A percentile compares a stretch with the other conserved stretches of the same genome.
These are phyloP conservation scores for Barnettozyma vustinii DNA, from an alignment of 805 yeast species.

Conservation along the genomic window DNA sequence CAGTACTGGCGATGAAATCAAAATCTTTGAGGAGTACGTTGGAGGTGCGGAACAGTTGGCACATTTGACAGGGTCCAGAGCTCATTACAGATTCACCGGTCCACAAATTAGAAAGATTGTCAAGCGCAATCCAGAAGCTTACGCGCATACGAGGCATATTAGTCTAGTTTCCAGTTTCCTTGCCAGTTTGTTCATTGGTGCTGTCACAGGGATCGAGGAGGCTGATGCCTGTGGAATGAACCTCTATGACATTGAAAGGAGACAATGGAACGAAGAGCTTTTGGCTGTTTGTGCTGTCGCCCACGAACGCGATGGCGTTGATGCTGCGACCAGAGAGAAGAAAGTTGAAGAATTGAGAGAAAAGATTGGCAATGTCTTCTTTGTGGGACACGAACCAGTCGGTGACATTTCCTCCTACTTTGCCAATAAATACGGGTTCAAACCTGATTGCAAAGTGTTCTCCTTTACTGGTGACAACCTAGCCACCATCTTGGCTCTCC, in stretches of 20 bases:
- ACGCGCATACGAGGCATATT: conserved; percentile 53
- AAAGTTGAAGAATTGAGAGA: conserved; percentile 32
- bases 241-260: conserved; percentile 61
- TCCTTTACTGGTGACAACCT: conserved; percentile 90
- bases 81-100: conserved; percentile 88
- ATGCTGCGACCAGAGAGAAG: neutral
- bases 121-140: conserved; percentile 44
- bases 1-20: conserved; percentile 68
- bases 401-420: conserved; percentile 59
- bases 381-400: conserved; percentile 41
- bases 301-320: conserved; percentile 25
- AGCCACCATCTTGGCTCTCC: conserved; percentile 81
- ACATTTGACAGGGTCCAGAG: conserved; percentile 72
- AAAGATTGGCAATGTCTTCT: conserved; percentile 50
- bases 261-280: conserved; percentile 51
- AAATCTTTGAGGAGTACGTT: conserved; percentile 50
- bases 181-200: conserved; percentile 64
- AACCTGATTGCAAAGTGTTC: conserved; percentile 49
- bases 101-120: conserved; percentile 80
- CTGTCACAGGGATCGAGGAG: conserved; percentile 61
- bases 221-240: conserved; percentile 95
- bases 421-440: conserved; percentile 58
- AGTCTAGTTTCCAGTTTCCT: conserved; percentile 76
- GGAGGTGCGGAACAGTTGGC: conserved; percentile 64
- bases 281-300: conserved; percentile 36